phyloP scores from a whole-genome alignment of 495 filamentous ascomycete genomes.

The Neurospora africana region DNA sequence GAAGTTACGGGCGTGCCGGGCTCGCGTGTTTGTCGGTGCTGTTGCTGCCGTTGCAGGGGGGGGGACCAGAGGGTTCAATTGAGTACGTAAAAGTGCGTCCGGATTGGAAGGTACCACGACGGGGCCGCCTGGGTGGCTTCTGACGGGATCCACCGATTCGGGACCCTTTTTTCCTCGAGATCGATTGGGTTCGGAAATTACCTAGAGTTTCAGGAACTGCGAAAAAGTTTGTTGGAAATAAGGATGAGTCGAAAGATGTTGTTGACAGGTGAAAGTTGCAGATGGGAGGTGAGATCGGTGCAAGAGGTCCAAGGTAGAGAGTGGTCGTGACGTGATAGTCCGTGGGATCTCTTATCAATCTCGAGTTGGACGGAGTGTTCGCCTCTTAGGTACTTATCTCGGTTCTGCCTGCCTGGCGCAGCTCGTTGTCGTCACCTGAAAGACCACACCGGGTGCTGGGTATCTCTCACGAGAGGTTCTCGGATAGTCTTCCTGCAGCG shows the following conservation, averaged over 20 bases:
- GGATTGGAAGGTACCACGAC: not conserved
- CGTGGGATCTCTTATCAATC: not conserved
- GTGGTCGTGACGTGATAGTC: not conserved
- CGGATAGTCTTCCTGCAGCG: not conserved
- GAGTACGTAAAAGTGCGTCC: not conserved
- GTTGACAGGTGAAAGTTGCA: not conserved
- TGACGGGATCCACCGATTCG: not conserved
- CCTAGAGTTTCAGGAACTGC: not conserved
- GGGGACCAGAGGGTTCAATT: not conserved
- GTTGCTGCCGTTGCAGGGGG: not conserved
- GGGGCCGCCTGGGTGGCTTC: not conserved
- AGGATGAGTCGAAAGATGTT: not conserved
- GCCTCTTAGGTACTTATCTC: not conserved
- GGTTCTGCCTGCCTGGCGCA: not conserved
- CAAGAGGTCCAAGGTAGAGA: not conserved
- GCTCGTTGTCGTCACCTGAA: not conserved
- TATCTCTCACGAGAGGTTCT: not conserved
- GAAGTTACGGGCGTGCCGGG: not conserved
- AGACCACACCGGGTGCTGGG: not conserved
- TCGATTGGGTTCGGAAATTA: not conserved
- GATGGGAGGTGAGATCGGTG: not conserved
- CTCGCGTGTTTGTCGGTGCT: not conserved
- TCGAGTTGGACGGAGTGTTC: not conserved
- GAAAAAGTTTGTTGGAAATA: not conserved
- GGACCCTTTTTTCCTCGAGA: not conserved